These are phyloP conservation scores for Erysimum cheiranthoides DNA, from an alignment of 345 rosid species.

Conservation along the genomic window DNA sequence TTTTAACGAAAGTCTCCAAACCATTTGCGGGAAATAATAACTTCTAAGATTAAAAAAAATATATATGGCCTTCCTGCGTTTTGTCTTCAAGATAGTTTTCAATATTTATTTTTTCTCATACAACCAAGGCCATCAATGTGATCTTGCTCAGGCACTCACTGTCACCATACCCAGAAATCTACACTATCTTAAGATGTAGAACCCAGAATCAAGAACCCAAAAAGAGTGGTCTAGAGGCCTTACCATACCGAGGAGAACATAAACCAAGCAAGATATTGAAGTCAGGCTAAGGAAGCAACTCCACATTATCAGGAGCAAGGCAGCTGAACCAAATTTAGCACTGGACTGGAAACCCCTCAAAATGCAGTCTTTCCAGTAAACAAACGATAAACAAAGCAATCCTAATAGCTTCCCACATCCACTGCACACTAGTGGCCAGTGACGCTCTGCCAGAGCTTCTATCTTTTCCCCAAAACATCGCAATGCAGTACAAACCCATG, in stretches of 20 bases:
- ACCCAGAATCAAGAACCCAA: neutral
- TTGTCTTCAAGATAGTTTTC: neutral
- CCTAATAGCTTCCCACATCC: slow-evolving; percentile 60
- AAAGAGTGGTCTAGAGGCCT: slow-evolving; percentile 30
- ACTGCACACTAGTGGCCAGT: slow-evolving; percentile 85
- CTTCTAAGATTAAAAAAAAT: neutral
- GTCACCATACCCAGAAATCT: neutral
- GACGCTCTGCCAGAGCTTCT: slow-evolving; percentile 62
- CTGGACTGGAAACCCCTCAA: slow-evolving; percentile 75
- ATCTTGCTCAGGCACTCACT: neutral
- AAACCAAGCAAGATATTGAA: slow-evolving; percentile 82
- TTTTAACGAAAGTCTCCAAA: neutral
- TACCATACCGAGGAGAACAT: slow-evolving; percentile 89
- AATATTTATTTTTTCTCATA: neutral
- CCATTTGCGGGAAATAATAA: neutral
- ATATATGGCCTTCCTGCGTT: neutral
- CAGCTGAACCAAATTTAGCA: slow-evolving; percentile 76
- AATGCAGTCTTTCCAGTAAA: slow-evolving; percentile 75
- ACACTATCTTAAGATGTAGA: neutral
- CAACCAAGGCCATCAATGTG: neutral
- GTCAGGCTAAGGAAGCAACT: slow-evolving; percentile 94
- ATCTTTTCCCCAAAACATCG: slow-evolving; percentile 57
- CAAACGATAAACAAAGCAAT: slow-evolving; percentile 49
- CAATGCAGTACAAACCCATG: slow-evolving; percentile 49
- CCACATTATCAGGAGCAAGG: slow-evolving; percentile 92